Evolutionary conservation across 1,284 basidiomycete genomes (phyloP), one percentile per base, ranked within the genome.

Genomic region (Irpex sp.): DNA sequence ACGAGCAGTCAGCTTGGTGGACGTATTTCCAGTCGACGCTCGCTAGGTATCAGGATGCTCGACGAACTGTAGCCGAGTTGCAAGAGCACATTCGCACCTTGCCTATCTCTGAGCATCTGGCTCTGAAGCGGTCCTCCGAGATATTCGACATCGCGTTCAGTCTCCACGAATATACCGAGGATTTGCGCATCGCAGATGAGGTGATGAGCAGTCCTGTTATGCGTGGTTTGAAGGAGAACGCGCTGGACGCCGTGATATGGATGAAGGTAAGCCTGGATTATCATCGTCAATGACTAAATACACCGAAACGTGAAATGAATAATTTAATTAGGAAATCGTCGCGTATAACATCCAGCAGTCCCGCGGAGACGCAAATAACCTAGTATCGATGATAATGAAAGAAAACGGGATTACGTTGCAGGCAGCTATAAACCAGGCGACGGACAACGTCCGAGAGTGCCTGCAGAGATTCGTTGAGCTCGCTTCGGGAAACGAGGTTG

Each of bases 131-230:
- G 47, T 75, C 80, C 58, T 81, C 80, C 60, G 86, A 86, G 54
- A 56, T 56, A 1, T 71, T 81, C 19, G 75, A 76, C 59, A 77
- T 87, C 70, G 73, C 83, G 5, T 78, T 88, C 62, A 80, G 81
- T 64, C 75, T 89, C 60, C 75, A 87, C 47, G 81, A 87, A 65
- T 79, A 85, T 64, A 77, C 81, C 0, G 81, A 82, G 57, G 81
- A 82, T 15, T 71, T 86, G 17, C 67, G 72, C 47, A 61, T 84
- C 8, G 77, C 81, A 0, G 74, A 78, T 19, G 67, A 67, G 58
- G 58, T 73, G 0, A 68, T 71, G 21, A 72, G 76, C 7, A 65
- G 71, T 36, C 74, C 75, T 8, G 66, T 69, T 15, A 64, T 85
- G 13, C 65, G 65, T 19, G 68, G 69, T 17, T 65, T 85, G 19